Percentiles rank a stretch among this genome's conserved stretches.
These are phyloP conservation scores for Ministeria vibrans DNA, from an alignment of 78 protist genomes.

Conservation along the genomic window DNA sequence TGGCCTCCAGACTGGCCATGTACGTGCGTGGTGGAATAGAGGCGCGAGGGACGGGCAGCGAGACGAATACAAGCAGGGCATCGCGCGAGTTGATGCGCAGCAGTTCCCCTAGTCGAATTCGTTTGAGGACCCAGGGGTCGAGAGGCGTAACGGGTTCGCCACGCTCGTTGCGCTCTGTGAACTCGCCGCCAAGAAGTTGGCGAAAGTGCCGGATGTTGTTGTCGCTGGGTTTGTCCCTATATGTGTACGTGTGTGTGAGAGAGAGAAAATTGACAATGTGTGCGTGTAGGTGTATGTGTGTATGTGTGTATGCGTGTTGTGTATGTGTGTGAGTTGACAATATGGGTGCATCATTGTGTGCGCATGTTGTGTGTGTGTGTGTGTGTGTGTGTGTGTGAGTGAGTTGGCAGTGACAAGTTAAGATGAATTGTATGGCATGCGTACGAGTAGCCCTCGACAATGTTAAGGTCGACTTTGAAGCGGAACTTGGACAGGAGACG, in stretches of 20 bases:
- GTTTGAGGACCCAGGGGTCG: not conserved
- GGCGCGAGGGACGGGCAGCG: not conserved
- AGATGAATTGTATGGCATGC: not conserved
- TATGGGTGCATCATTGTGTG: too few relatives aligned
- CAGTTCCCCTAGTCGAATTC: not conserved
- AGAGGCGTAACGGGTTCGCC: too few relatives aligned
- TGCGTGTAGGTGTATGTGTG: too few relatives aligned
- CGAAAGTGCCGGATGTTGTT: not conserved
- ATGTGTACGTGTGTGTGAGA: too few relatives aligned
- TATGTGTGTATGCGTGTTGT: too few relatives aligned
- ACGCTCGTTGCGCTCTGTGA: too few relatives aligned
- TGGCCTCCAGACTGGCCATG: not conserved
- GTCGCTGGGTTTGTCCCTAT: too few relatives aligned
- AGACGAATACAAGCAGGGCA: not conserved
- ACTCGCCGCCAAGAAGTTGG: not conserved
- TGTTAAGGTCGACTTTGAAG: too few relatives aligned
- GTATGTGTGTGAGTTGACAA: too few relatives aligned
- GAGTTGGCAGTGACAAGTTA: not conserved
- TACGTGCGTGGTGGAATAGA: not conserved
- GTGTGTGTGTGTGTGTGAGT: not conserved
- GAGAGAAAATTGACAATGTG: too few relatives aligned
- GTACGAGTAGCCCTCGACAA: too few relatives aligned
- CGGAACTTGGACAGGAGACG: not conserved
- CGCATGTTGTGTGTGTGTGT: too few relatives aligned
- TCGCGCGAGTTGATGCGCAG: not conserved